These are phyloP conservation scores for Claviceps spartinae DNA, from an alignment of 2,329 filamentous ascomycete species.

Conservation along the genomic window DNA sequence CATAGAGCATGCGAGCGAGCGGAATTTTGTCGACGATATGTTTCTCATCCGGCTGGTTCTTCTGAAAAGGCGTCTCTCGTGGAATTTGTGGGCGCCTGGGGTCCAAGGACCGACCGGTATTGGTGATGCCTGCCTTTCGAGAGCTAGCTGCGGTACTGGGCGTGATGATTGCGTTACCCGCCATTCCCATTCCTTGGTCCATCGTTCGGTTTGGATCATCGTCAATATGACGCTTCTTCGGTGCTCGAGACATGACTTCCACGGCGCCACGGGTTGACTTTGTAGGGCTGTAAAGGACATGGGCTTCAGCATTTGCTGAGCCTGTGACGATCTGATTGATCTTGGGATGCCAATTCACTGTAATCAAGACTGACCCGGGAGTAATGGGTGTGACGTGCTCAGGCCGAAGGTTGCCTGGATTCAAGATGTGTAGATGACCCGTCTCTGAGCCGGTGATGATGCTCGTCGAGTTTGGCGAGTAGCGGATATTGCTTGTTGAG, in stretches of 20 bases:
- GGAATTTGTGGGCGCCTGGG: slow-evolving; percentile 77
- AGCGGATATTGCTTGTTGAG: slow-evolving; percentile 74
- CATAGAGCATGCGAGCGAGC: slow-evolving; percentile 83
- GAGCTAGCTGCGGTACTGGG: slow-evolving; percentile 44
- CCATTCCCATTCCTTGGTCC: slow-evolving; percentile 67
- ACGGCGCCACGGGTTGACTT: slow-evolving; percentile 71
- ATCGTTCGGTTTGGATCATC: slow-evolving; percentile 81
- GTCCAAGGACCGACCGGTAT: slow-evolving; percentile 62
- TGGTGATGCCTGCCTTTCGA: slow-evolving; percentile 56
- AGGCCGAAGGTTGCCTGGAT: slow-evolving; percentile 75
- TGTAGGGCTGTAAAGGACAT: slow-evolving; percentile 80
- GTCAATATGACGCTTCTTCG: slow-evolving; percentile 90
- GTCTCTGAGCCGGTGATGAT: slow-evolving; percentile 80
- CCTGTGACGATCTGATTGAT: slow-evolving; percentile 94
- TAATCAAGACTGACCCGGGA: slow-evolving; percentile 66
- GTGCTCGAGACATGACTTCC: slow-evolving; percentile 80
- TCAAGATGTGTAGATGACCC: slow-evolving; percentile 83
- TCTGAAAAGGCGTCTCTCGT: slow-evolving; percentile 75
- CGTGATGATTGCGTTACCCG: slow-evolving; percentile 67
- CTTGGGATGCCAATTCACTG: slow-evolving; percentile 82
- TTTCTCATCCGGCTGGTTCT: slow-evolving; percentile 77
- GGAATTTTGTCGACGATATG: slow-evolving; percentile 83
- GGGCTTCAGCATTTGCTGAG: slow-evolving; percentile 80
- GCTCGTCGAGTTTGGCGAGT: slow-evolving; percentile 70
- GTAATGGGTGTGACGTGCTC: slow-evolving; percentile 86